Percentiles rank a stretch among this genome's conserved stretches.
phyloP scores from a whole-genome alignment of 202 grass and related monocot species.

The Panicum virgatum region DNA sequence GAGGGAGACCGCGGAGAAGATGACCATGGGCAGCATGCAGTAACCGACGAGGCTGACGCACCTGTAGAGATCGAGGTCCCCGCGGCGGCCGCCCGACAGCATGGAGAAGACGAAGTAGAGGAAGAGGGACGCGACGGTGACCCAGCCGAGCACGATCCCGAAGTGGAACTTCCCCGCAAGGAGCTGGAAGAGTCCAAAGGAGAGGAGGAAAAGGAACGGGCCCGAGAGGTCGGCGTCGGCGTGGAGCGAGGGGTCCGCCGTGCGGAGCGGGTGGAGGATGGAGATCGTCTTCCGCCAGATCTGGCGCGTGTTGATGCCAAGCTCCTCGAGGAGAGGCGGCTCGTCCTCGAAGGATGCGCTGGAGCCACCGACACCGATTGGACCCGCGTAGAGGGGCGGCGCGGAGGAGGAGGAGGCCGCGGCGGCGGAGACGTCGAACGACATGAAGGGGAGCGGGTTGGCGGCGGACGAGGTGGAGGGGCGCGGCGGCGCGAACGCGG shows the following conservation, averaged over 20 bases:
- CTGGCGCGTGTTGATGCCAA: constrained; percentile 98
- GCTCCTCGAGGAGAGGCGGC: constrained; percentile 93
- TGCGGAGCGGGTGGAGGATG: constrained; percentile 88
- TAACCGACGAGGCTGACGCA: constrained; percentile 93
- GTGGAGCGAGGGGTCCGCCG: constrained; percentile 71
- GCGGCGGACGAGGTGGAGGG: constrained; percentile 50
- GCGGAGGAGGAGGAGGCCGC: constrained; percentile 57
- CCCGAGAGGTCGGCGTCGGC: constrained; percentile 91
- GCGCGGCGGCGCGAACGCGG: constrained; percentile 70
- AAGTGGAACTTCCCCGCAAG: constrained; percentile 97
- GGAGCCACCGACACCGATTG: constrained; percentile 41
- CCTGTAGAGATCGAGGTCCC: constrained; percentile 83
- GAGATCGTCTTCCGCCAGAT: constrained; percentile 96
- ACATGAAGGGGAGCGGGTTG: constrained; percentile 92
- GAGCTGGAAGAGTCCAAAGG: constrained; percentile 99
- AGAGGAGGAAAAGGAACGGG: constrained; percentile 89
- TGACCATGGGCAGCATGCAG: constrained; percentile 99
- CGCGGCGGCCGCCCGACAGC: constrained; percentile 76
- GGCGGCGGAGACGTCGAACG: constrained; percentile 70
- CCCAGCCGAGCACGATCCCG: constrained; percentile 97
- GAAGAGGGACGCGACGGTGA: constrained; percentile 79
- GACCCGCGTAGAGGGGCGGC: constrained; percentile 57
- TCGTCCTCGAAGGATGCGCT: constrained; percentile 81
- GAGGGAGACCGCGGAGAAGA: constrained; percentile 94
- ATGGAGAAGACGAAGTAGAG: constrained; percentile 95